A percentile compares a stretch with the other conserved stretches of the same genome.
Evolutionary conservation across 768 basidiomycete genomes (phyloP).

Genomic region (Leucosporidium yakuticum): DNA sequence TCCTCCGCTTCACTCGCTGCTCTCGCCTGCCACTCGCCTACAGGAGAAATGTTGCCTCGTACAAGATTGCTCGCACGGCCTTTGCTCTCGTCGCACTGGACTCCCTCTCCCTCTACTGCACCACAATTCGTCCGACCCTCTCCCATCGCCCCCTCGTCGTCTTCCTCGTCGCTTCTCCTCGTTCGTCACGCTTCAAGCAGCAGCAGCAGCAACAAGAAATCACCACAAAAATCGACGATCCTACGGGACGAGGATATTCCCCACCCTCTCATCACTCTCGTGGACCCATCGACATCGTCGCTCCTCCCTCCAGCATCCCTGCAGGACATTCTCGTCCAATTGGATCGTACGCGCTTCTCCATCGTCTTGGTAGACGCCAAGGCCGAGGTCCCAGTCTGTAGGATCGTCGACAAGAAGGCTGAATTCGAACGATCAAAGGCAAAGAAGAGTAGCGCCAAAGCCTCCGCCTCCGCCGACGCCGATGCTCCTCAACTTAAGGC

Average conservation of each 20-base stretch:
- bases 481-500: slow-evolving; percentile 25
- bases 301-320: slow-evolving; percentile 47
- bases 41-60: neutral
- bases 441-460: slow-evolving; percentile 42
- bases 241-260: slow-evolving; percentile 46
- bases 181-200: neutral
- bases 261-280: slow-evolving; percentile 48
- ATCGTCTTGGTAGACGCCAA: slow-evolving; percentile 55
- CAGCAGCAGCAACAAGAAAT: neutral
- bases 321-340: slow-evolving; percentile 47
- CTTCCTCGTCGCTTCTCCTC: neutral
- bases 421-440: slow-evolving; percentile 46
- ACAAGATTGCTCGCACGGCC: neutral
- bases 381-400: slow-evolving; percentile 57
- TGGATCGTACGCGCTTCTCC: slow-evolving; percentile 48
- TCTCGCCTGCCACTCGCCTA: no score
- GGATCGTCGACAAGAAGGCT: slow-evolving; percentile 51
- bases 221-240: neutral
- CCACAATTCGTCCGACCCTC: neutral
- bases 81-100: no score
- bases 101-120: neutral
- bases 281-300: slow-evolving; percentile 49
- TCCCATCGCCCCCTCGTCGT: neutral
- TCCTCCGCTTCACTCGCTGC: no score
- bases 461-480: slow-evolving; percentile 33